Evolutionary conservation across 2,329 filamentous ascomycete species (phyloP), one percentile per base, ranked within the genome.

Genomic region (Apiospora aurea): DNA sequence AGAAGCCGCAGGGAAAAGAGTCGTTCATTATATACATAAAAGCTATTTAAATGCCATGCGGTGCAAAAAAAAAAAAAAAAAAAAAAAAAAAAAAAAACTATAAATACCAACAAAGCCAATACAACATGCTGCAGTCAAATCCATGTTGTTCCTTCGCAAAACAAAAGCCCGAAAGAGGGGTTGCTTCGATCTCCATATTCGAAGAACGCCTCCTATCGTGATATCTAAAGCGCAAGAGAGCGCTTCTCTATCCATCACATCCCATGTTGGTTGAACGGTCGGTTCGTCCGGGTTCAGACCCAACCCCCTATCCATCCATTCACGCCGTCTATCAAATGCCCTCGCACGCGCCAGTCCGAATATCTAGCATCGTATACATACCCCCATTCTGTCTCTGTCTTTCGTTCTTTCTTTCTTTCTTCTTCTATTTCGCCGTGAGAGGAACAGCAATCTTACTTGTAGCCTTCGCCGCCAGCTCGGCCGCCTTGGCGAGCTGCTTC

Each of bases 401-500:
- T 21, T 38, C 29, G 16, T 21, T 18, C 7, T 38, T 2, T 38
- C 18, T 64, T 29, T 16, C 13, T 29, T 14, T 16, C n/a, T 57
- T 16, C 11, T 64, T 57, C 72, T 76, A 80, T 81, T 88, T 89
- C 70, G 83, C 76, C 26, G 82, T 77, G 61, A 80, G n/a, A 46
- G 79, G 79, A 18, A 79, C 71, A 21, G 77, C 75, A 69, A 81
- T 75, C 74, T 84, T 92, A n/a, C 57, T 64, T 24, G 51, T 57
- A 8, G 89, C 87, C 78, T 90, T 91, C 5, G 91, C 89, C 13
- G 92, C 90, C 69, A 90, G 78, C 69, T 90, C 87, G 16, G 91
- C 90, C 21, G 91, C 86, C 72, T 91, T 93, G 75, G 90, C 87
- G 61, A 97, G 84, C 80, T 93, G 92, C 75, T 92, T 87, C 64